A percentile compares a stretch with the other conserved stretches of the same genome.
These are phyloP conservation scores for Boletellus emodensis DNA, from an alignment of 768 basidiomycete genomes.

Conservation along the genomic window DNA sequence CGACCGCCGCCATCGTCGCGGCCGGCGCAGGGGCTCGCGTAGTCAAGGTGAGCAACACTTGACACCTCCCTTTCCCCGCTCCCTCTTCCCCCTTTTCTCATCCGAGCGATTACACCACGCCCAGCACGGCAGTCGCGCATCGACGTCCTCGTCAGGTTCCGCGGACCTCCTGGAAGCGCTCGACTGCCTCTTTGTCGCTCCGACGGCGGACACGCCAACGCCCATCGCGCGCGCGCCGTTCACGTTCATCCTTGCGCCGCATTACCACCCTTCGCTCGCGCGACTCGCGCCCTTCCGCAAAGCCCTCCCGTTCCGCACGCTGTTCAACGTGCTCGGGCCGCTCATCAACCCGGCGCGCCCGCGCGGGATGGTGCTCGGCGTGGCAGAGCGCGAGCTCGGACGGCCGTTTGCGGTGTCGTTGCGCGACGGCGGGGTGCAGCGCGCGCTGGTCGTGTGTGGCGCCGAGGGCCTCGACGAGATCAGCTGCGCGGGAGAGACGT, in stretches of 20 bases:
- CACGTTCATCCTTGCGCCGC: slow-evolving; percentile 89
- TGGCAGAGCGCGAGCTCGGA: slow-evolving; percentile 80
- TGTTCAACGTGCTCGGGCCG: slow-evolving; percentile 95
- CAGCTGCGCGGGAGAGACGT: slow-evolving; percentile 87
- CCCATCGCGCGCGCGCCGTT: slow-evolving; percentile 72
- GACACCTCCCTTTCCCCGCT: not conserved
- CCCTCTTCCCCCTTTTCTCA: not conserved
- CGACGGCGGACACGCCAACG: slow-evolving; percentile 39
- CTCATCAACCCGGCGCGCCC: slow-evolving; percentile 90
- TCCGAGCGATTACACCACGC: not conserved
- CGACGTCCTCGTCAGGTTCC: slow-evolving; percentile 91
- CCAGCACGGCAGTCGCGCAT: slow-evolving; percentile 88
- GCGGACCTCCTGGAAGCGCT: slow-evolving; percentile 88
- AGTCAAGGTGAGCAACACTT: slow-evolving; percentile 61
- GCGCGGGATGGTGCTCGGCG: slow-evolving; percentile 85
- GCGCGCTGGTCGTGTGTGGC: slow-evolving; percentile 92
- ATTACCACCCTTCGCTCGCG: slow-evolving; percentile 88
- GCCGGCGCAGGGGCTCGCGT: slow-evolving; percentile 93
- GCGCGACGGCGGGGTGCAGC: slow-evolving; percentile 65
- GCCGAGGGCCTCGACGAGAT: slow-evolving; percentile 92
- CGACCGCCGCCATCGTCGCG: slow-evolving; percentile 89
- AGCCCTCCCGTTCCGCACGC: slow-evolving; percentile 86
- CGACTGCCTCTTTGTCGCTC: slow-evolving; percentile 68
- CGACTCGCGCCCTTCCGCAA: slow-evolving; percentile 80
- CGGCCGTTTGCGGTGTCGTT: slow-evolving; percentile 75